Conservation (phyloP, 352 stramenopile species). For the Phytophthora pseudosyringae region DNA sequence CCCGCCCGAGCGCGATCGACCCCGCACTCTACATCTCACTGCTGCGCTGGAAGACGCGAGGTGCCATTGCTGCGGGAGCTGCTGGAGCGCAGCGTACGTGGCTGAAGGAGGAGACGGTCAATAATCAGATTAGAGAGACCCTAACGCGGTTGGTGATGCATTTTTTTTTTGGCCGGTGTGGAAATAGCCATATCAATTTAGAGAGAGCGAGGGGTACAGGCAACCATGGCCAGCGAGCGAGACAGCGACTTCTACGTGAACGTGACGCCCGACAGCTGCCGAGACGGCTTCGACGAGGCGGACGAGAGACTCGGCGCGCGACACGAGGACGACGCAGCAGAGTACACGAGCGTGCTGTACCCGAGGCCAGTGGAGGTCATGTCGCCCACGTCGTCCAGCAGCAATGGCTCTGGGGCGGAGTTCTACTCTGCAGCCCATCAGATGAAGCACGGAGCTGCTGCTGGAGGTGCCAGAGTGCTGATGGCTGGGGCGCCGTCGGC, state of each 20-base stretch:
- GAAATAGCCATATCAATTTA: conserved; percentile 30
- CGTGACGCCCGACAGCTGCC: conserved; percentile 34
- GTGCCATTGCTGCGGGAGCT: neutral
- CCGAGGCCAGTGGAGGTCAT: conserved; percentile 38
- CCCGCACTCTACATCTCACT: neutral
- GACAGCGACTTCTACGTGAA: conserved; percentile 50
- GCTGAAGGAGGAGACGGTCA: neutral
- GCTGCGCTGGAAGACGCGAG: neutral
- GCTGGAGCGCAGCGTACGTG: conserved; percentile 6
- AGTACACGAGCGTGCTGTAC: conserved; percentile 42
- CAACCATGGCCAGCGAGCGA: conserved; percentile 27
- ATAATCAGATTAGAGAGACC: conserved; percentile 24
- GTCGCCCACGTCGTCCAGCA: conserved; percentile 67
- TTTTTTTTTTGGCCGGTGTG: neutral
- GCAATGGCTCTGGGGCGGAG: conserved; percentile 52
- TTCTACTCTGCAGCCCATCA: conserved; percentile 18
- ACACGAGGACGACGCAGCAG: conserved; percentile 28
- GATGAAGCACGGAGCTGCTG: conserved; percentile 7
- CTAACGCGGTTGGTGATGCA: neutral
- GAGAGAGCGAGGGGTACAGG: conserved; percentile 1
- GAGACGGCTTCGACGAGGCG: conserved; percentile 24
- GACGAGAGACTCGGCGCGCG: conserved; percentile 22
- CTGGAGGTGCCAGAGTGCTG: neutral
- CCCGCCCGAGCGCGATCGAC: neutral
- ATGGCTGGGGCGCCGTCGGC: conserved; percentile 22